These are phyloP conservation scores for Sporisorium exsertum DNA, from an alignment of 1,284 basidiomycete species.

Conservation along the genomic window DNA sequence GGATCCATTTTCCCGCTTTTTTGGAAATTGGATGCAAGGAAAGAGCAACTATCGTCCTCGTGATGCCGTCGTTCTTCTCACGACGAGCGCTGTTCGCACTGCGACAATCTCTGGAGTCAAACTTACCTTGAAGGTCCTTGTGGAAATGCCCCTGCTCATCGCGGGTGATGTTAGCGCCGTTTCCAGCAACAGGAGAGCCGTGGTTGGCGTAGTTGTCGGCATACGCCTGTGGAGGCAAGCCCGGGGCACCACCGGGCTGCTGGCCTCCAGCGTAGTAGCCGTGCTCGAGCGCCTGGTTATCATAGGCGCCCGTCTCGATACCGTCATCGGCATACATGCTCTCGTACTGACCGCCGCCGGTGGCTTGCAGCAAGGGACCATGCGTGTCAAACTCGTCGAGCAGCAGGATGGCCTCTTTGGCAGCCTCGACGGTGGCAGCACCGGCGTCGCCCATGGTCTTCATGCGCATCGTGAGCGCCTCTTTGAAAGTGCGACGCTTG, in stretches of 20 bases:
- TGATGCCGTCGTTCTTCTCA: neutral
- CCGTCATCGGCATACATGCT: slow-evolving; percentile 52
- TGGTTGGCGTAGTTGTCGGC: slow-evolving; percentile 18
- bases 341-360: slow-evolving; percentile 52
- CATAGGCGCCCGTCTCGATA: slow-evolving; percentile 38
- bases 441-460: slow-evolving; percentile 70
- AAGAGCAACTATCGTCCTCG: neutral
- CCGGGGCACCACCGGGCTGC: slow-evolving; percentile 10
- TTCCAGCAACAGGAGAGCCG: slow-evolving; percentile 28
- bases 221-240: slow-evolving; percentile 21
- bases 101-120: neutral
- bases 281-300: slow-evolving; percentile 29
- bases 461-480: slow-evolving; percentile 70
- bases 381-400: slow-evolving; percentile 68
- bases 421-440: slow-evolving; percentile 69
- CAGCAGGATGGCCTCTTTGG: slow-evolving; percentile 68
- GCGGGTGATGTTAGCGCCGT: slow-evolving; percentile 35
- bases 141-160: slow-evolving; percentile 49
- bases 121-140: slow-evolving; percentile 49
- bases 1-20: neutral
- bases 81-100: neutral
- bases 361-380: slow-evolving; percentile 51
- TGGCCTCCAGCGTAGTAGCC: slow-evolving; percentile 42
- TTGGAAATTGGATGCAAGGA: neutral
- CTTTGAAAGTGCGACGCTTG: slow-evolving; percentile 70